Base-by-base conservation (phyloP, 2,329 filamentous ascomycete genomes). In the Fusarium praegraminearum region DNA sequence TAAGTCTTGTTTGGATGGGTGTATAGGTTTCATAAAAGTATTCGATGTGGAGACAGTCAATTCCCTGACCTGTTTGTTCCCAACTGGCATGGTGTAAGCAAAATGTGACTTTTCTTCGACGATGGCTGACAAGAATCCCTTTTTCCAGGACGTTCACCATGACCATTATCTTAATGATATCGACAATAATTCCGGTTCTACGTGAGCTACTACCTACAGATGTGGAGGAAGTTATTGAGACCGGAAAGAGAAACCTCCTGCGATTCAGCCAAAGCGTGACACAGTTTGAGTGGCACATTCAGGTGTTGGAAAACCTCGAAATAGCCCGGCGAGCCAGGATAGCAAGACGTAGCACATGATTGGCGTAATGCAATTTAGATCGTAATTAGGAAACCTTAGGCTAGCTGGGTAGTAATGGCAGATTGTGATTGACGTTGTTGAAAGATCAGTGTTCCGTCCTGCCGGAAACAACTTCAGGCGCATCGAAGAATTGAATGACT, bases 51-150 rank as follows among this genome's bases (percentile, higher is more conserved):
- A 76, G 6, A 65, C 64, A 7, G 73, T 61, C 0, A 77, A 76
- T 26, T 69, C 70, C 3, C 41, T 77, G 2, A 76, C 76, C 1
- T 72, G 73, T 49, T 28, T 77, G 3, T 77, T 77, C 35, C 73
- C 75, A 0, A 73, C 67, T 5, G 75, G 76, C 13, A 77, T 77
- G 76, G 76, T 75, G 76, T 77, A 59, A 70, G 75, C 69, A 1
- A 22, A 22, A 0, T 20, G 13, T 3, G n/a, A 1, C 2, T 5
- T 0, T 1, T 1, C 1, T 50, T 13, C 7, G 13, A 7, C 0
- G 11, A 9, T 28, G 36, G 2, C 41, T 35, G 10, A 59, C 2
- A 1, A 24, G 3, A 3, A 1, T 4, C 0, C 4, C 12, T 13
- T 11, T 5, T 1, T 0, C 2, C 7, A 67, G 65, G 1, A 68